Conservation (phyloP, 2,329 filamentous ascomycete genomes). For the Stagonosporopsis tanaceti region DNA sequence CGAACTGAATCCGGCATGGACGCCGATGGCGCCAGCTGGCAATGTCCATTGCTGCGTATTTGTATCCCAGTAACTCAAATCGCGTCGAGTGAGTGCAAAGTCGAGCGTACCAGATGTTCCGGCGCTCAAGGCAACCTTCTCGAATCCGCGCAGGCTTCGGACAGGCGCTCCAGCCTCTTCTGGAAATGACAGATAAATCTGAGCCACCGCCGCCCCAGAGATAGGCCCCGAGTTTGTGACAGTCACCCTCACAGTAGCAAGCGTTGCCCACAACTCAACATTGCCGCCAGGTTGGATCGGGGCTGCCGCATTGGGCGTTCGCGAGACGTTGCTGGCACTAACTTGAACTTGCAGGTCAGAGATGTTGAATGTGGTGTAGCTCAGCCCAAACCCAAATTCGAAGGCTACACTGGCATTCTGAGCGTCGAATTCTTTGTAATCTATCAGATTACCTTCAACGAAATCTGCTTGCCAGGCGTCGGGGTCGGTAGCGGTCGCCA, state of each 20-base stretch:
- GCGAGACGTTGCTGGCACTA: constrained; percentile 19
- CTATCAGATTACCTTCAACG: constrained; percentile 61
- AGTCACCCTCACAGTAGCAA: constrained; percentile 58
- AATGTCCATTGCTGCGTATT: constrained; percentile 55
- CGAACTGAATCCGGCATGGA: constrained; percentile 42
- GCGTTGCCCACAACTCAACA: constrained; percentile 60
- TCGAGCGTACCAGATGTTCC: constrained; percentile 53
- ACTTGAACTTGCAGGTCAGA: constrained; percentile 29
- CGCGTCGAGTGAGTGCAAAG: constrained; percentile 59
- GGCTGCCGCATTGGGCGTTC: constrained; percentile 25
- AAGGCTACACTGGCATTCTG: constrained; percentile 38
- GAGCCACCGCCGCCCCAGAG: constrained; percentile 60
- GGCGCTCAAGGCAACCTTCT: constrained; percentile 56
- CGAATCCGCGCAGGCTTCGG: constrained; percentile 55
- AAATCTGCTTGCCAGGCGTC: constrained; percentile 59
- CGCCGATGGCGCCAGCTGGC: constrained; percentile 26
- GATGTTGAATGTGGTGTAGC: constrained; percentile 49
- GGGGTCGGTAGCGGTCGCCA: constrained; percentile 43
- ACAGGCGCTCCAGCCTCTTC: constrained; percentile 42
- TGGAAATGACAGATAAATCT: constrained; percentile 64
- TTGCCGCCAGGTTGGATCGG: constrained; percentile 59
- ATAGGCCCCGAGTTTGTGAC: constrained; percentile 61
- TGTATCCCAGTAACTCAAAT: constrained; percentile 61
- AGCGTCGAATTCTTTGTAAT: constrained; percentile 62
- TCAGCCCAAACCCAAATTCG: constrained; percentile 50